Evolutionary conservation across 768 basidiomycete species (phyloP), one percentile per base, ranked within the genome.

Genomic region (Hygrocybe coccinea): DNA sequence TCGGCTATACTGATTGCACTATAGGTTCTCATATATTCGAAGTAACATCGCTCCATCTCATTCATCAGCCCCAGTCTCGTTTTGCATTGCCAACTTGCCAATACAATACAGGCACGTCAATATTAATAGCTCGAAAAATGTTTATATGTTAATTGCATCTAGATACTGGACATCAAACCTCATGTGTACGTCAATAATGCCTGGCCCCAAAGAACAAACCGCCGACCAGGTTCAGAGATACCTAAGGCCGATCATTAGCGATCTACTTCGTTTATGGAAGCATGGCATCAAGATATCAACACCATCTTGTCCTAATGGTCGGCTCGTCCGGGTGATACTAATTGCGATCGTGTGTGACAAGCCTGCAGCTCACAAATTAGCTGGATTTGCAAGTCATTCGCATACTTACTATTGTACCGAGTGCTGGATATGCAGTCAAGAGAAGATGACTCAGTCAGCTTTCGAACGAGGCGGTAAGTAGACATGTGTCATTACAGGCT

Each of bases 291-390:
- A n/a, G n/a, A n/a, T n/a, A n/a, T n/a, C n/a, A n/a, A n/a, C n/a
- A n/a, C n/a, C n/a, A n/a, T n/a, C n/a, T n/a, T n/a, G n/a, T n/a
- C n/a, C n/a, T n/a, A n/a, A 11, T 9, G 43, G 43, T 21, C 19
- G 43, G 10, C 62, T 62, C 0, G 64, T 73, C 5, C 64, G 69
- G 0, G 63, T 74, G 3, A 62, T 67, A 1, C 58, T 74, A 0
- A 64, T 73, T 5, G 68, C 66, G 0, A 58, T 76, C 8, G 58
- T 69, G 5, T 76, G 74, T 43, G 69, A 74, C 51, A 72, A 74
- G 43, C 74, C 73, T 1, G 75, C 73, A 2, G 69, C 69, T 0
- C 69, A 71, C 52, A 75, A 74, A 48, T 24, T 71, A 0, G 64
- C 62, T 3, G 69, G 69, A 0, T 71, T 65, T 44, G 69, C 64